A percentile compares a stretch with the other conserved stretches of the same genome.
phyloP scores from a whole-genome alignment of 2,329 filamentous ascomycete genomes.

The Lachnum nothofagi region DNA sequence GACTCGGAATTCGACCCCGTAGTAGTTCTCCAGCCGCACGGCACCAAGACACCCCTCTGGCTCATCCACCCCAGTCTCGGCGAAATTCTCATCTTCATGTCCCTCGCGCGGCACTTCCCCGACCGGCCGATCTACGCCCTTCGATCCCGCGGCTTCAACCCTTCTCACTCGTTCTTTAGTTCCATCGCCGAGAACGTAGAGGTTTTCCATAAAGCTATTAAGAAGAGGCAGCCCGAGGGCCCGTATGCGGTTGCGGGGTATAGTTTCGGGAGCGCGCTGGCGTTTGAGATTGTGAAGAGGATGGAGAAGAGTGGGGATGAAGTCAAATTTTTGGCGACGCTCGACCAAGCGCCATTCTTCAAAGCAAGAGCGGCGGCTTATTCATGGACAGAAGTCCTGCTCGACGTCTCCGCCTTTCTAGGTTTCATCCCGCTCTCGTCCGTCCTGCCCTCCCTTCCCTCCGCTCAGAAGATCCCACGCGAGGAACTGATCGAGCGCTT shows the following conservation, averaged over 20 bases:
- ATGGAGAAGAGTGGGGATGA: slow-evolving; percentile 37
- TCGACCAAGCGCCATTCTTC: slow-evolving; percentile 48
- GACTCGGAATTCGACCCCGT: slow-evolving; percentile 35
- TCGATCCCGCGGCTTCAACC: slow-evolving; percentile 36
- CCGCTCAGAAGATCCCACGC: slow-evolving; percentile 21
- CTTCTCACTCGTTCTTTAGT: slow-evolving; percentile 35
- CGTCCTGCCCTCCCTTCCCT: slow-evolving; percentile 39
- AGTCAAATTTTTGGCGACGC: slow-evolving; percentile 41
- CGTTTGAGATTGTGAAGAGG: slow-evolving; percentile 46
- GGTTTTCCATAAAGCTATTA: slow-evolving; percentile 40
- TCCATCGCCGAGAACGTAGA: slow-evolving; percentile 37
- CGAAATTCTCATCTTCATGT: slow-evolving; percentile 40
- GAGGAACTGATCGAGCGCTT: slow-evolving; percentile 25
- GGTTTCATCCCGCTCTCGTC: slow-evolving; percentile 32
- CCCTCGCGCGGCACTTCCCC: slow-evolving; percentile 36
- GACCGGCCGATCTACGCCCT: slow-evolving; percentile 44
- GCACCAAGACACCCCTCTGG: slow-evolving; percentile 37
- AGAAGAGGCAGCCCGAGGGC: slow-evolving; percentile 40
- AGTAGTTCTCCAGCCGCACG: slow-evolving; percentile 30
- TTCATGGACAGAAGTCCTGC: slow-evolving; percentile 33
- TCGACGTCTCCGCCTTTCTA: slow-evolving; percentile 36
- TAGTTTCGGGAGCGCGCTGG: slow-evolving; percentile 44
- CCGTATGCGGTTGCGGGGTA: slow-evolving; percentile 51
- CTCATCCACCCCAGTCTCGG: slow-evolving; percentile 40
- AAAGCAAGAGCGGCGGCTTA: slow-evolving; percentile 29